Conservation (phyloP, 495 filamentous ascomycete species). For the Penicillium arizonense region DNA sequence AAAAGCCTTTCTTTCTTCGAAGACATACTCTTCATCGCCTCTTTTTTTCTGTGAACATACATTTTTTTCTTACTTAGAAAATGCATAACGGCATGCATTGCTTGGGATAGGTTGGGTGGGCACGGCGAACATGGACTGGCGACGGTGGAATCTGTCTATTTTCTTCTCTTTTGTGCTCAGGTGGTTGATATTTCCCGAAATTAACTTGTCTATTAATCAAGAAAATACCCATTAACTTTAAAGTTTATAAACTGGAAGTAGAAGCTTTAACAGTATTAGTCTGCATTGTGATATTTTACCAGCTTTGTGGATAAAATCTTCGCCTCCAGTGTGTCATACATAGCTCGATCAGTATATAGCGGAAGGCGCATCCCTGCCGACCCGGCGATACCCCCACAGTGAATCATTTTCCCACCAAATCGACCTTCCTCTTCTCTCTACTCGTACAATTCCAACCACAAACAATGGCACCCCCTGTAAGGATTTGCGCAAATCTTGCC, state of each 20-base stretch:
- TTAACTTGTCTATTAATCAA: conserved; percentile 8
- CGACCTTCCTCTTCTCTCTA: conserved; percentile 10
- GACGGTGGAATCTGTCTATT: conserved; percentile 25
- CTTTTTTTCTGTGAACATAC: conserved; percentile 29
- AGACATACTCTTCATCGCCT: conserved; percentile 3
- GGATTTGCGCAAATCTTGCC: neutral
- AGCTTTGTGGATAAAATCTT: no score
- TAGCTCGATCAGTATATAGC: neutral
- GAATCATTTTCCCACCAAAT: conserved; percentile 29
- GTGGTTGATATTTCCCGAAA: conserved; percentile 8
- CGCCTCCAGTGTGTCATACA: no score
- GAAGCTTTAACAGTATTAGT: no score
- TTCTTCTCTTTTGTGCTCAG: conserved; percentile 8
- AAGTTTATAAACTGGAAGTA: no score
- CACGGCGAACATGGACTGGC: conserved; percentile 30
- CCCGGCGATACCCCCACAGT: conserved; percentile 17
- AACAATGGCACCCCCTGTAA: conserved; percentile 39
- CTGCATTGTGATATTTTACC: no score
- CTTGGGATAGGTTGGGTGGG: conserved; percentile 24
- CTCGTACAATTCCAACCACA: neutral
- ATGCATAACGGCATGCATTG: conserved; percentile 37
- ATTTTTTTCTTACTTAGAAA: conserved; percentile 32
- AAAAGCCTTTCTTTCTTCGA: conserved; percentile 4
- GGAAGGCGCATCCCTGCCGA: neutral
- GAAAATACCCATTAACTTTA: neutral